Conservation (phyloP, 2,329 filamentous ascomycete species). For the Taxawa tesnikishii region DNA sequence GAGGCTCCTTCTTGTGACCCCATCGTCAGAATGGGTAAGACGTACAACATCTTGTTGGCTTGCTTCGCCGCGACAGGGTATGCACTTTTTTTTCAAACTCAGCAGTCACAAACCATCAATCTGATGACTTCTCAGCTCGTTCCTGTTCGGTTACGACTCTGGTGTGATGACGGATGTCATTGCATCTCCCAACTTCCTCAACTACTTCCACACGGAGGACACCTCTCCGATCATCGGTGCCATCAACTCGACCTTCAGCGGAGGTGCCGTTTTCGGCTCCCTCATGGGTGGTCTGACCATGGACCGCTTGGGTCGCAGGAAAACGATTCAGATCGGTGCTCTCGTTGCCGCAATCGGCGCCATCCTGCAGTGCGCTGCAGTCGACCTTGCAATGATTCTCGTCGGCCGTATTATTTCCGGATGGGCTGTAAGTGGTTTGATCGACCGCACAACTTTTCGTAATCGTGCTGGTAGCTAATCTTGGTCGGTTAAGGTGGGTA, state of each 20-base stretch:
- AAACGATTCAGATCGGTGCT: conserved; percentile 48
- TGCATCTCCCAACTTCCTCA: conserved; percentile 42
- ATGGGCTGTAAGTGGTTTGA: conserved; percentile 30
- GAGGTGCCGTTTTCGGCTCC: conserved; percentile 44
- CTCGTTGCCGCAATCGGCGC: conserved; percentile 46
- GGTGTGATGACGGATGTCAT: conserved; percentile 40
- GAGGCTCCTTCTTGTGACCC: too few relatives aligned
- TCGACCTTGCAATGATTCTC: conserved; percentile 43
- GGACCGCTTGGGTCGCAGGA: conserved; percentile 47
- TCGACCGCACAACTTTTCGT: too few relatives aligned
- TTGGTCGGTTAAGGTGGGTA: conserved; percentile 34
- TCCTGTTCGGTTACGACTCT: conserved; percentile 37
- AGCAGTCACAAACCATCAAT: not conserved
- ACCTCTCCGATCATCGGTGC: conserved; percentile 45
- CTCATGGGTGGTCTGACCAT: conserved; percentile 45
- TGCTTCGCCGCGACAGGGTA: conserved; percentile 17
- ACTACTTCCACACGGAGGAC: conserved; percentile 41
- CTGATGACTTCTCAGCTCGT: conserved; percentile 13
- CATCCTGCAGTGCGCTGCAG: conserved; percentile 45
- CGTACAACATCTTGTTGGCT: conserved; percentile 16
- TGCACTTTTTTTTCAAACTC: too few relatives aligned
- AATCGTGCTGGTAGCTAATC: too few relatives aligned
- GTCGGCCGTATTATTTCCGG: conserved; percentile 48
- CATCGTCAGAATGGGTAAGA: conserved; percentile 6
- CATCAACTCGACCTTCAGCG: conserved; percentile 51